Conservation (phyloP, 306 rosid genomes). For the Glycyrrhiza uralensis region DNA sequence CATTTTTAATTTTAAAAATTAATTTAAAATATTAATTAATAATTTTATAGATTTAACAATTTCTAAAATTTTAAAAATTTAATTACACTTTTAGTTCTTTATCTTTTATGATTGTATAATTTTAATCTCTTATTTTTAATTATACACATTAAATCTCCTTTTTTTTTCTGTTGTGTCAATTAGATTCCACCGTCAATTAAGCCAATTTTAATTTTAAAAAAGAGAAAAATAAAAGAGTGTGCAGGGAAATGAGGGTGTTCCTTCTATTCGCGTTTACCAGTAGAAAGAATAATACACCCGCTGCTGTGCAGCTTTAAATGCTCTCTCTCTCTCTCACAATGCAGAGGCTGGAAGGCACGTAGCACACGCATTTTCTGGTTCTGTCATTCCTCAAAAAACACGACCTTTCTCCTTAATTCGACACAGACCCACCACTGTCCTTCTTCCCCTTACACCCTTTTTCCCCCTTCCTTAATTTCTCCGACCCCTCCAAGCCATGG, state of each 20-base stretch:
- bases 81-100: too few relatives aligned
- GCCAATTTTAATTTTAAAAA: too few relatives aligned
- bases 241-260: neutral
- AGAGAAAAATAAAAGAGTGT: neutral
- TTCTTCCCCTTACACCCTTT: neutral
- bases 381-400: slow-evolving; percentile 36
- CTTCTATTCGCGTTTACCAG: neutral
- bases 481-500: slow-evolving; percentile 42
- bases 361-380: slow-evolving; percentile 27
- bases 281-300: neutral
- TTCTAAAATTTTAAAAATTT: too few relatives aligned
- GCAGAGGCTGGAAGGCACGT: slow-evolving; percentile 27
- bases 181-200: too few relatives aligned
- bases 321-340: neutral
- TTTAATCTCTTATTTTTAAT: too few relatives aligned
- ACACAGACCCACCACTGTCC: slow-evolving; percentile 16
- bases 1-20: too few relatives aligned
- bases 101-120: too few relatives aligned
- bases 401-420: slow-evolving; percentile 30
- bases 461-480: slow-evolving; percentile 7
- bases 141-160: too few relatives aligned
- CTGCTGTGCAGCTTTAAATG: slow-evolving; percentile 17
- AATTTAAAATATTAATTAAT: too few relatives aligned
- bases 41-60: too few relatives aligned
- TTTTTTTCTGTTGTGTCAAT: too few relatives aligned